Conservation (phyloP, 768 basidiomycete genomes). For the Antrodiella citrinella region DNA sequence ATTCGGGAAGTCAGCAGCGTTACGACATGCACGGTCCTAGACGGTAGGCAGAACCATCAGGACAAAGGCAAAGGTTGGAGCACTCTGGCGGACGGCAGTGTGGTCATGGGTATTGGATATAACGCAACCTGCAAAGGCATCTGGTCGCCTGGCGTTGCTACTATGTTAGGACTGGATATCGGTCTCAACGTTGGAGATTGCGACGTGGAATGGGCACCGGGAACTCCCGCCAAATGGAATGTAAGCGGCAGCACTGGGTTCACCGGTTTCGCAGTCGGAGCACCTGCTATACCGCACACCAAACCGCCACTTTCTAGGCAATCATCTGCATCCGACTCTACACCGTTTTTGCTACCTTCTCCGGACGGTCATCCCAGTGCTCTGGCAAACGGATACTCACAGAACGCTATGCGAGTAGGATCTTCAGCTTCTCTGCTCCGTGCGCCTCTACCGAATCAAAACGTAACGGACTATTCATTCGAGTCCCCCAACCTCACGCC, state of each 20-base stretch:
- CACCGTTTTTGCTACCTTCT: conserved; percentile 17
- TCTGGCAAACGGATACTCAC: conserved; percentile 15
- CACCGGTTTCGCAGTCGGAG: conserved; percentile 60
- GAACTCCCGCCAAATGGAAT: conserved; percentile 44
- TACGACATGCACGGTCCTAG: conserved; percentile 53
- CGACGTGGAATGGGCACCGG: conserved; percentile 59
- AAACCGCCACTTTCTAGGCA: conserved; percentile 31
- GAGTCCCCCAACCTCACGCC: conserved; percentile 54
- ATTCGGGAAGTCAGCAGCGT: conserved; percentile 62
- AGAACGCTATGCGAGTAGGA: conserved; percentile 29
- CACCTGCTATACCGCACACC: conserved; percentile 17
- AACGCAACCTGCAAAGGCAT: conserved; percentile 67
- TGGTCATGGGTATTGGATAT: conserved; percentile 61
- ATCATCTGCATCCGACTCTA: conserved; percentile 23
- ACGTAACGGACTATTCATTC: conserved; percentile 62
- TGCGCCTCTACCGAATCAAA: conserved; percentile 60
- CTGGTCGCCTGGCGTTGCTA: conserved; percentile 81
- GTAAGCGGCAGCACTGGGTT: conserved; percentile 58
- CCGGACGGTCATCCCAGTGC: conserved; percentile 10
- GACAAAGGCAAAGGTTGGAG: conserved; percentile 22
- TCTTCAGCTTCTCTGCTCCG: conserved; percentile 61
- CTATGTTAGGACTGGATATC: conserved; percentile 71
- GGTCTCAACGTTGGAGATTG: conserved; percentile 60
- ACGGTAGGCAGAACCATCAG: conserved; percentile 25
- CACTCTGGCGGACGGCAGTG: conserved; percentile 23